Conservation (phyloP, 805 yeast species). For the Allodekkera sacchari region DNA sequence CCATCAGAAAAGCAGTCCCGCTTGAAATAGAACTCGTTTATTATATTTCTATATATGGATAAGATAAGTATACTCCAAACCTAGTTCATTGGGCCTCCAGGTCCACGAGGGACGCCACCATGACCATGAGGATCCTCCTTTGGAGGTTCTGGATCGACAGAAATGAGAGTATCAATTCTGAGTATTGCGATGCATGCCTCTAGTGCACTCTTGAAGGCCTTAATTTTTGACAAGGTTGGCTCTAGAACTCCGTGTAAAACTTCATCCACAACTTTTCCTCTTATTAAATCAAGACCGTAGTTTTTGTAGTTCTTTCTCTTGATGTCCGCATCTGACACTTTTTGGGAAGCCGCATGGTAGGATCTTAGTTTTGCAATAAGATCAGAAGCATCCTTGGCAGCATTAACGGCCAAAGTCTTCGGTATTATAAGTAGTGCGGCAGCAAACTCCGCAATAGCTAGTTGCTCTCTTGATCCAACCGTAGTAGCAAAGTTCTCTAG, state of each 20-base stretch:
- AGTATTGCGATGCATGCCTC: slow-evolving; percentile 97
- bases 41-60: too few species aligned
- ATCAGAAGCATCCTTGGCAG: slow-evolving; percentile 95
- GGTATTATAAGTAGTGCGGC: slow-evolving; percentile 84
- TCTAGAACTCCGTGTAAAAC: slow-evolving; percentile 81
- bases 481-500: slow-evolving; percentile 97
- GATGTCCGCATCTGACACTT: slow-evolving; percentile 70
- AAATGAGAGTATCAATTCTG: slow-evolving; percentile 97
- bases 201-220: slow-evolving; percentile 87
- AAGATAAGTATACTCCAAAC: too few species aligned
- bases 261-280: slow-evolving; percentile 88
- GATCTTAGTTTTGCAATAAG: slow-evolving; percentile 92
- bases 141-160: slow-evolving; percentile 91
- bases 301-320: slow-evolving; percentile 82
- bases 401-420: slow-evolving; percentile 92
- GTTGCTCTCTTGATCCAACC: slow-evolving; percentile 93
- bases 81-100: too few species aligned
- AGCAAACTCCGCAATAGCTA: slow-evolving; percentile 97
- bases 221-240: slow-evolving; percentile 89
- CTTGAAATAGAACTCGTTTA: too few species aligned
- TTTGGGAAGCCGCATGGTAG: slow-evolving; percentile 91
- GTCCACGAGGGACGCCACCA: too few species aligned
- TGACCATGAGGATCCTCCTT: slow-evolving; percentile 92
- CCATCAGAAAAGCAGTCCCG: too few species aligned
- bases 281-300: slow-evolving; percentile 87